Conservation (phyloP, 2,329 filamentous ascomycete genomes). For the Biscogniauxia mediterranea region DNA sequence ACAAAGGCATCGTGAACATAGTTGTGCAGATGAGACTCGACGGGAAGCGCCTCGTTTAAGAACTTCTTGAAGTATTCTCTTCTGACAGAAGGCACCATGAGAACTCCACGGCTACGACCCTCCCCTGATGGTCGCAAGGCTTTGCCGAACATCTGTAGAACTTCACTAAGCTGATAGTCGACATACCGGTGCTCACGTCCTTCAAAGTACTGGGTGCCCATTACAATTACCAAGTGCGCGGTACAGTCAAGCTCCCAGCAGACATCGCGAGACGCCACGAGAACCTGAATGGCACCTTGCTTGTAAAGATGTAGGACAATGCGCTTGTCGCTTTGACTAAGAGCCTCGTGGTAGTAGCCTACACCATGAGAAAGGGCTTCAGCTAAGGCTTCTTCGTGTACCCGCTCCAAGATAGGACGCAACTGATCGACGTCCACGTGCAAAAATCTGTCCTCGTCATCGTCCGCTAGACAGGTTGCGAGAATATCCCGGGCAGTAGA, state of each 20-base stretch:
- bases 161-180: conserved; percentile 90
- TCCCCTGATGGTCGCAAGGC: conserved; percentile 77
- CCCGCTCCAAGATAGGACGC: conserved; percentile 72
- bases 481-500: conserved; percentile 83
- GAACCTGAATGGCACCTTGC: conserved; percentile 83
- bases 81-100: conserved; percentile 94
- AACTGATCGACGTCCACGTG: conserved; percentile 82
- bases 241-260: conserved; percentile 92
- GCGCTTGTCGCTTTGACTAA: conserved; percentile 83
- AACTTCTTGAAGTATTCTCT: conserved; percentile 99
- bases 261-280: conserved; percentile 75
- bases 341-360: conserved; percentile 94
- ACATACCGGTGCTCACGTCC: conserved; percentile 95
- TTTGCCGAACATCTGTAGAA: conserved; percentile 97
- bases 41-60: conserved; percentile 89
- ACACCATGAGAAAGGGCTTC: conserved; percentile 92
- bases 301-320: conserved; percentile 92
- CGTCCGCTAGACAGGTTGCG: conserved; percentile 81
- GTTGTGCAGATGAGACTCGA: conserved; percentile 89
- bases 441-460: conserved; percentile 91
- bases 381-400: conserved; percentile 83
- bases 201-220: conserved; percentile 98
- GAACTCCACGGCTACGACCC: conserved; percentile 80
- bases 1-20: conserved; percentile 96
- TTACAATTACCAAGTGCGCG: conserved; percentile 89